Evolutionary conservation across 352 stramenopile genomes (phyloP), one percentile per base, ranked within the genome.

Genomic region (Pythium coloratum): DNA sequence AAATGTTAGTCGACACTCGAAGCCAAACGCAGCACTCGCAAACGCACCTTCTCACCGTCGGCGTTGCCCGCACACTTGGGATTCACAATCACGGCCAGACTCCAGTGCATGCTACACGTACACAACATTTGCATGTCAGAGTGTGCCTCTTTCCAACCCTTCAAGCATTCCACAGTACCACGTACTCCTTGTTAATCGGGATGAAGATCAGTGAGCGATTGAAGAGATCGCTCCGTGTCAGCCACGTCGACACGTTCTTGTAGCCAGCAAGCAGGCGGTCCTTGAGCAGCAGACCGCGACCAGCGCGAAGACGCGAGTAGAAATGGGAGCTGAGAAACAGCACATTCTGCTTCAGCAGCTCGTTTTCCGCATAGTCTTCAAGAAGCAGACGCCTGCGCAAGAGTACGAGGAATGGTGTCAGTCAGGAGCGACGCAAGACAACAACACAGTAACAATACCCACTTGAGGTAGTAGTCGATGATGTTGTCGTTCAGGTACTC

Each of bases 401-500:
- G 26, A 10, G 28, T 32, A 28, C 3, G 20, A 54, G 38, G 26
- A 12, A 33, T 33, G 33, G 62, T 16, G 62, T 40, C 3, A 75
- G 59, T 59, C 5, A 6, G 28, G 3, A 30, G 32, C 24, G 28
- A 7, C 46, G n/a, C 53, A 24, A n/a, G 1, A 59, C 6, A 24
- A n/a, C 3, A 59, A 24, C 20, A 53, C 32, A 13, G 16, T 50
- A 24, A 2, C 28, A 57, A 36, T 28, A 68, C 81, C 50, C 81
- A 94, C 89, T 96, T 97, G 70, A 97, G 87, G 53, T 95, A 95
- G 62, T 96, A 96, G 64, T 97, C 90, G 66, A 97, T 91, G 54
- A 97, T 86, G 70, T 92, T 97, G 75, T 97, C 91, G 71, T 97
- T 97, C 54, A 97, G 73, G 66, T 97, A 97, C 49, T 92, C 86